Conservation (phyloP, 805 yeast species). For the Candida sakaeoensis region DNA sequence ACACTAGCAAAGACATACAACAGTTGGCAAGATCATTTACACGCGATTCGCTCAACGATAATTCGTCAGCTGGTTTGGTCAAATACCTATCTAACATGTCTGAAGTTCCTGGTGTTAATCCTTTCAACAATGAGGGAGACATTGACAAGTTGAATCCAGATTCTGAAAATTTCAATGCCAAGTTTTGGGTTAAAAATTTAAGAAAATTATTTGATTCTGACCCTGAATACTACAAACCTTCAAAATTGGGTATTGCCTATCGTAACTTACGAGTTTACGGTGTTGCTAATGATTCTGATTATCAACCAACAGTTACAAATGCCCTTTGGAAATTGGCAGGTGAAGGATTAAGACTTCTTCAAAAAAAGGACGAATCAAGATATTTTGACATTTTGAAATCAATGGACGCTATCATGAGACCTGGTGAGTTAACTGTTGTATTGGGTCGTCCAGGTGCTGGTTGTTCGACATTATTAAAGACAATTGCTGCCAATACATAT, state of each 20-base stretch:
- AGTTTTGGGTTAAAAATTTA: conserved; percentile 65
- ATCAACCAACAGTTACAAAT: conserved; percentile 56
- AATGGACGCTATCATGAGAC: conserved; percentile 34
- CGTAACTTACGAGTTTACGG: conserved; percentile 59
- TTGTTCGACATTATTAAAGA: conserved; percentile 37
- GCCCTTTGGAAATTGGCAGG: conserved; percentile 23
- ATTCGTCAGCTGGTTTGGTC: conserved; percentile 23
- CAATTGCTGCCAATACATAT: conserved; percentile 35
- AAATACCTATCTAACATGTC: conserved; percentile 48
- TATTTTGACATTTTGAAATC: conserved; percentile 30
- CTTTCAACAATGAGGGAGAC: conserved; percentile 23
- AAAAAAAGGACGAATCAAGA: conserved; percentile 20
- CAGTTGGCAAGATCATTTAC: conserved; percentile 43
- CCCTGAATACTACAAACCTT: conserved; percentile 60
- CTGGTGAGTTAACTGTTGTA: conserved; percentile 40
- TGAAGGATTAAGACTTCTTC: conserved; percentile 16
- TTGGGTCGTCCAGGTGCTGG: conserved; percentile 43
- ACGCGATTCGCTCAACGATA: conserved; percentile 13
- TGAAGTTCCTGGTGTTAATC: conserved; percentile 46
- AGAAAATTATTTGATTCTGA: conserved; percentile 50
- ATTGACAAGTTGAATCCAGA: conserved; percentile 55
- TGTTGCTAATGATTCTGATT: conserved; percentile 64
- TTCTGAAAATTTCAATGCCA: conserved; percentile 54
- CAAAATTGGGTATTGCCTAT: conserved; percentile 57
- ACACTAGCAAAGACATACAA: conserved; percentile 31